Base-by-base conservation (phyloP, 1,284 basidiomycete genomes). In the Clitocybe nebularis region DNA sequence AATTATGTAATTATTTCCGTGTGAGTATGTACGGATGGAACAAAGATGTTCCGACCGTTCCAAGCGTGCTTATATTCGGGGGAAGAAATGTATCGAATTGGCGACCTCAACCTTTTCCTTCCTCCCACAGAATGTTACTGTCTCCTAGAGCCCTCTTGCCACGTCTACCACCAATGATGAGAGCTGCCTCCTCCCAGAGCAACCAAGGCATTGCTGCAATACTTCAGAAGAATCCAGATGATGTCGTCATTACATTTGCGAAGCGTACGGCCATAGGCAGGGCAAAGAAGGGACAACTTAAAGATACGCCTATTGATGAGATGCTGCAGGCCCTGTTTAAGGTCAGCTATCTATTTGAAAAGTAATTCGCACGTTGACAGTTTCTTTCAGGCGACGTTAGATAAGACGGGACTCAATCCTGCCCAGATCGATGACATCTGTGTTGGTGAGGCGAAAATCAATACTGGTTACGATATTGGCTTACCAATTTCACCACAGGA, bases 181-280 rank as follows among this genome's bases (percentile, higher is more conserved):
- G 76, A 39, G 63, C 72, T 23, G 70, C 71, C 5, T 77, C 76
- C 30, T 74, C 75, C 2, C 61, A 62, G 11, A 56, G 65, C 38
- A 42, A 64, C 14, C 67, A 63, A 23, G 79, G 79, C 11, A 58
- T 68, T 16, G 45, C 66, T 26, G 60, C 66, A 7, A 59, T 80
- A 41, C 66, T 87, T n/a, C 68, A 80, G 58, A 86, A 83, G 72
- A 79, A 72, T 46, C 77, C 81, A 0, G 76, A 89, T 50, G 89
- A 92, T 62, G 84, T 92, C 6, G 91, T 93, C 52, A 81, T 94
- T 45, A 92, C 89, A 1, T 89, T 89, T 54, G 84, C 87, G 14
- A 83, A 86, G 52, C 79, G 90, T 22, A 90, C 87, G 5, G 80
- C 88, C 9, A 74, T 89, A 54, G 86, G 88, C 32, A 78, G 72